Evolutionary conservation across 768 basidiomycete genomes (phyloP).

Genomic region (Leccinum pellstonianum): DNA sequence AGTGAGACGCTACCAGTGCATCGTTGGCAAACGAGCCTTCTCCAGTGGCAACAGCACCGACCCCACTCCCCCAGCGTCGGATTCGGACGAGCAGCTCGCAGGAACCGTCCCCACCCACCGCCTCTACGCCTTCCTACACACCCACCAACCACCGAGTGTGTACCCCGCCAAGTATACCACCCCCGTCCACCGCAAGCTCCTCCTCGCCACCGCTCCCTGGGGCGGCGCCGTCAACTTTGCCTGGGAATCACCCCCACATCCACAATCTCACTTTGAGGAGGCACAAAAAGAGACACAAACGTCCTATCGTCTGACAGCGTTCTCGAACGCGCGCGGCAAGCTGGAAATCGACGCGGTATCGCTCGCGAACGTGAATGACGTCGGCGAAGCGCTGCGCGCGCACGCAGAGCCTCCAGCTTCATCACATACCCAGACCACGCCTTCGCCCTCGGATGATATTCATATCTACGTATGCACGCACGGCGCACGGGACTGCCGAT

Average conservation of each 20-base stretch:
- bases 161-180: slow-evolving; percentile 51
- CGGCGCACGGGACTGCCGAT: slow-evolving; percentile 74
- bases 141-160: slow-evolving; percentile 43
- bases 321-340: slow-evolving; percentile 46
- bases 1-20: not conserved
- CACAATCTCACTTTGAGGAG: not conserved
- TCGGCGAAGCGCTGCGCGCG: slow-evolving; percentile 34
- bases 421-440: not conserved
- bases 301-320: slow-evolving; percentile 46
- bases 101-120: slow-evolving; percentile 55
- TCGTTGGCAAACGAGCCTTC: not conserved
- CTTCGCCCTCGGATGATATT: slow-evolving; percentile 26
- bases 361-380: slow-evolving; percentile 49
- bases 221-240: slow-evolving; percentile 62
- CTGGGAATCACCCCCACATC: slow-evolving; percentile 34
- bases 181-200: slow-evolving; percentile 50
- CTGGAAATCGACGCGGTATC: slow-evolving; percentile 51
- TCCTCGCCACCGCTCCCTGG: slow-evolving; percentile 42
- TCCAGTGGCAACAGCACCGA: not conserved
- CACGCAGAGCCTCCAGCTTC: slow-evolving; percentile 33
- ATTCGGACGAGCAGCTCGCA: slow-evolving; percentile 31
- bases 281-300: slow-evolving; percentile 15
- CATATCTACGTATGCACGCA: slow-evolving; percentile 78
- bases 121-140: slow-evolving; percentile 57
- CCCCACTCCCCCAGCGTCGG: not conserved